Base-by-base conservation (phyloP, 306 rosid genomes). In the Hippophae gyantsensis region DNA sequence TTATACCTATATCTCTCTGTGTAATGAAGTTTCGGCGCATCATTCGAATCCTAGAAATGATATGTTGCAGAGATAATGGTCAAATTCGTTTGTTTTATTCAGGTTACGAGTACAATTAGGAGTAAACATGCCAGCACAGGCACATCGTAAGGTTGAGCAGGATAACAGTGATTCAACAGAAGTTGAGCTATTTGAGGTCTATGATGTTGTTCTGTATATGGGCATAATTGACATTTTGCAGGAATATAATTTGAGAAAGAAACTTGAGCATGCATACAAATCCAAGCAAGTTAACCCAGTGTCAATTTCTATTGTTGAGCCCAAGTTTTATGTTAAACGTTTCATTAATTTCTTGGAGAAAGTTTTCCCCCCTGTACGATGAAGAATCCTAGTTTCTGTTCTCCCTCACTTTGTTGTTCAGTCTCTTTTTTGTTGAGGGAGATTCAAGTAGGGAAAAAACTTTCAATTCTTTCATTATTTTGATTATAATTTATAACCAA, bases 61-160 rank as follows among this genome's bases (percentile, higher is more conserved):
- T 32, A 2, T 32, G 38, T 1, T 32, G 38, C 5, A 32, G 38
- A 32, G 38, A 32, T 32, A 32, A 2, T 32, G 38, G 38, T 41
- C 18, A 43, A 48, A 12, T 44, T 23, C 64, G 56, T 55, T 40
- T 12, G 13, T 64, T 56, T 14, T 71, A 9, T 49, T 45, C 83
- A 92, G 99, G 75, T 70, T 92, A 64, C 69, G 88, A 42, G 99
- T 92, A 74, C 99, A 92, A 69, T 54, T 92, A 74, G 99, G 99
- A 52, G 96, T 88, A 40, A 88, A 92, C 84, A 88, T 92, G 99
- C 99, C 99, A 3, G 96, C 99, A 38, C 87, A 76, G 69, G 96
- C 99, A 1, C 67, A 57, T 42, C 67, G 59, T 55, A 85, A 82
- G 71, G 56, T 82, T 72, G 58, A 5, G 1, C 72, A 76, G 50